Base-by-base conservation (phyloP, 2,329 filamentous ascomycete genomes). In the Beauveria rudraprayagi region DNA sequence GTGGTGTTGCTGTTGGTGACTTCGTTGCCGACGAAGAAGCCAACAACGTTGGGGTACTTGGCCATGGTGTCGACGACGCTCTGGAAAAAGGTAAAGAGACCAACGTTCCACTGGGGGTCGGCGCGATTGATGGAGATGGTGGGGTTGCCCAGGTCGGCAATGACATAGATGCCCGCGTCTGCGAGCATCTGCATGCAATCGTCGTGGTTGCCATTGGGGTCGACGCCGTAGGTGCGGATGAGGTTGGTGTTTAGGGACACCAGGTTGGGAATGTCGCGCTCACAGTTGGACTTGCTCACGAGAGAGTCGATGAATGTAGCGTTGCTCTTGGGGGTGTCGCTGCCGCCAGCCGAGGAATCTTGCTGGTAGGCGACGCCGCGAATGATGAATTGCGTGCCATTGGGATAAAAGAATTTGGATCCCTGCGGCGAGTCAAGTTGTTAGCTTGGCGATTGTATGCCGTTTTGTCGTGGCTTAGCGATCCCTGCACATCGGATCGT, bases 11-110 rank as follows among this genome's bases (percentile, higher is more conserved):
- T 83, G 81, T 97, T 96, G 69, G 92, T 88, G 65, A 99, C 94
- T 79, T 99, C 94, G 78, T 99, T 99, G 73, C 94, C 94, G 68
- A 92, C 93, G 75, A 99, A 97, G 87, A 97, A 99, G 70, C 94
- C 94, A 65, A 97, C 86, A 57, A 91, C 87, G 78, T 99, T 99
- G 76, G 84, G 83, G 82, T 96, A 97, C 72, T 90, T 81, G 67
- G 83, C 80, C 69, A 99, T 80, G 65, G 84, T 81, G 72, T 97
- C 92, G 63, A 99, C 79, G 63, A 99, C 94, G 40, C 78, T 77
- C 61, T 87, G 89, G 81, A 97, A 99, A 65, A 91, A 90, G 40
- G 80, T 73, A 78, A 87, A 96, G 56, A 97, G 82, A 10, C 83
- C 82, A 60, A 86, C 82, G 72, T 91, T 86, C 94, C 94, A 99